Evolutionary conservation across 768 basidiomycete species (phyloP), one percentile per base, ranked within the genome.

Genomic region (Mycena rosella): DNA sequence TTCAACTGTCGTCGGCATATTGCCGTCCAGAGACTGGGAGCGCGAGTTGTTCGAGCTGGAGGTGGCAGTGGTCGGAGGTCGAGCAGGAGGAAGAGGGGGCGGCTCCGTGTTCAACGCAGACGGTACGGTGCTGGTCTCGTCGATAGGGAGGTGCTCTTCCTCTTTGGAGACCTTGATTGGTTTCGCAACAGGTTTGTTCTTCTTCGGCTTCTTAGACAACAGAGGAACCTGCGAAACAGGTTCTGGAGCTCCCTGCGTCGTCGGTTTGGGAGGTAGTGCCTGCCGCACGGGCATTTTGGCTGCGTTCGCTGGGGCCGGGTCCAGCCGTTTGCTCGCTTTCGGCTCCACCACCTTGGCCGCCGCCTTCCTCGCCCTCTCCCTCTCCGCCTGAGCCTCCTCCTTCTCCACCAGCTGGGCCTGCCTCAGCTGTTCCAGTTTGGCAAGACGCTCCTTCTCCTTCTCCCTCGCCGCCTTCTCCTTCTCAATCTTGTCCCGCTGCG

Each of bases 131-230:
- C 85, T 82, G 51, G 82, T 69, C 27, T 86, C 81, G 30, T 87
- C 86, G 27, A 30, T 56, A 1, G 72, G 62, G 27, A 72, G 65
- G 18, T 76, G 68, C 18, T 87, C 84, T 34, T 87, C 91, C 36
- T 93, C 92, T 75, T 87, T 91, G 3, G 74, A 55, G 42, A 88
- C 82, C 67, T 82, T 88, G 71, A 88, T 83, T 14, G 86, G 84
- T 72, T 89, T 91, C 56, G 87, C 65, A 48, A 84, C 71, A 0
- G 91, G 91, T 73, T 90, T 94, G 72, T 83, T 92, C 78, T 95
- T 95, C 84, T 94, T 95, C 7, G 93, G 91, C 78, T 93, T 90
- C 77, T 90, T 94, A 26, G 93, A 94, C 44, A 93, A 81, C 36
- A 95, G 86, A 20, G 93, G 92, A 14, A 88, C 89, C 73, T 94